phyloP scores from a whole-genome alignment of 2,329 filamentous ascomycete genomes.

The Trichoderma guizhouense region DNA sequence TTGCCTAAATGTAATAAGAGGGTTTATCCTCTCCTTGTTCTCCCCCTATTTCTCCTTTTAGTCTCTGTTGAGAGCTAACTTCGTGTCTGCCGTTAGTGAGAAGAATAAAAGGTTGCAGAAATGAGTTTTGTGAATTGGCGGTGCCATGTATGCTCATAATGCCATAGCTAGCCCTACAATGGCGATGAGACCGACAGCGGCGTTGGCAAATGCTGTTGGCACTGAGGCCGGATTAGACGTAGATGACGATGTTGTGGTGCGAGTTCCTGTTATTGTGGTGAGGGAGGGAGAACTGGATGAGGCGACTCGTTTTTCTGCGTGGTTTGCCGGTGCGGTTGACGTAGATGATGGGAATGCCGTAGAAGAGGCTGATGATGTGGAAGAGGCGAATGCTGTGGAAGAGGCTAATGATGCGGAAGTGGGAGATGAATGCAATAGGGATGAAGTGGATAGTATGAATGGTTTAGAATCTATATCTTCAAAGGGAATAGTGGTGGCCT shows the following conservation, averaged over 20 bases:
- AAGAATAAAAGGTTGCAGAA: not conserved
- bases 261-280: conserved; percentile 2
- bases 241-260: not conserved
- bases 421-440: not conserved
- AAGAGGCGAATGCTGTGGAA: not conserved
- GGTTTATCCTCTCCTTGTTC: not conserved
- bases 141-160: conserved; percentile 1
- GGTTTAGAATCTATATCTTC: not conserved
- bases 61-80: not conserved
- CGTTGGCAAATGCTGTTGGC: conserved; percentile 23
- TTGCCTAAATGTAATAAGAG: not conserved
- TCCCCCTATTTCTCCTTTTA: not conserved
- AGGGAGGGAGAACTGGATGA: not conserved
- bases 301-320: not conserved
- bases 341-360: not conserved
- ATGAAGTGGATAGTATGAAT: not conserved
- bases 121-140: not conserved
- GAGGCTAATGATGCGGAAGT: not conserved
- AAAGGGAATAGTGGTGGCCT: not conserved
- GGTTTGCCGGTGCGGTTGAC: not conserved
- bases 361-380: not conserved
- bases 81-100: not conserved
- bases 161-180: conserved; percentile 23
- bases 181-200: conserved; percentile 23
- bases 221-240: conserved; percentile 25